A percentile compares a stretch with the other conserved stretches of the same genome.
phyloP scores from a whole-genome alignment of 176 grass and related monocot genomes.

The Bonia amplexicaulis region DNA sequence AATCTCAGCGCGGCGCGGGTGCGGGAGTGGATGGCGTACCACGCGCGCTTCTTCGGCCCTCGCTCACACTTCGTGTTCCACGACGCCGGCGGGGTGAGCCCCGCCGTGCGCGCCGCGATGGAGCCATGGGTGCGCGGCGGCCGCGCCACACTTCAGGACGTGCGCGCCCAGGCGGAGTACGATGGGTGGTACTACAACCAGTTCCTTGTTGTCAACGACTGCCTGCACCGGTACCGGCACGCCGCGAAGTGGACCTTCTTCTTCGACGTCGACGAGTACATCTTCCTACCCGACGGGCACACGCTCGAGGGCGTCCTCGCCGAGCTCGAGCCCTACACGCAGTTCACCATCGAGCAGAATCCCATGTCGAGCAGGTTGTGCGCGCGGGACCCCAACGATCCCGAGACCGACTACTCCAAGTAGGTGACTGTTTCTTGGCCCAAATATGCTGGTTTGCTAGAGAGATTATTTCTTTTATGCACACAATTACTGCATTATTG shows the following conservation, averaged over 20 bases:
- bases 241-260: slow-evolving; percentile 89
- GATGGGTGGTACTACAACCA: slow-evolving; percentile 93
- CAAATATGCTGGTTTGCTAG: neutral
- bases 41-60: slow-evolving; percentile 70
- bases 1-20: slow-evolving; percentile 57
- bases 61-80: slow-evolving; percentile 93
- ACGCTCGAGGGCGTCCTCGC: slow-evolving; percentile 49
- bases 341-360: slow-evolving; percentile 97
- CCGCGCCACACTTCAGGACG: slow-evolving; percentile 85
- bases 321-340: slow-evolving; percentile 63
- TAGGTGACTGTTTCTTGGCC: slow-evolving; percentile 24
- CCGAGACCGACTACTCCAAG: slow-evolving; percentile 39
- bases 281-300: slow-evolving; percentile 59
- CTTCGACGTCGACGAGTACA: slow-evolving; percentile 96
- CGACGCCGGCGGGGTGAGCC: slow-evolving; percentile 63
- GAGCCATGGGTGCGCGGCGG: slow-evolving; percentile 73
- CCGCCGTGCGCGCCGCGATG: slow-evolving; percentile 64
- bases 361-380: slow-evolving; percentile 88
- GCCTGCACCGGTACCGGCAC: slow-evolving; percentile 70
- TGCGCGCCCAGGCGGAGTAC: slow-evolving; percentile 66
- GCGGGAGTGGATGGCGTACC: slow-evolving; percentile 96
- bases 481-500: neutral
- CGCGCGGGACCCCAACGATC: slow-evolving; percentile 33
- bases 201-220: slow-evolving; percentile 92
- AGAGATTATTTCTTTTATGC: neutral